A percentile compares a stretch with the other conserved stretches of the same genome.
These are phyloP conservation scores for Rubia yunnanensis DNA, from an alignment of 257 asterid species.

Conservation along the genomic window DNA sequence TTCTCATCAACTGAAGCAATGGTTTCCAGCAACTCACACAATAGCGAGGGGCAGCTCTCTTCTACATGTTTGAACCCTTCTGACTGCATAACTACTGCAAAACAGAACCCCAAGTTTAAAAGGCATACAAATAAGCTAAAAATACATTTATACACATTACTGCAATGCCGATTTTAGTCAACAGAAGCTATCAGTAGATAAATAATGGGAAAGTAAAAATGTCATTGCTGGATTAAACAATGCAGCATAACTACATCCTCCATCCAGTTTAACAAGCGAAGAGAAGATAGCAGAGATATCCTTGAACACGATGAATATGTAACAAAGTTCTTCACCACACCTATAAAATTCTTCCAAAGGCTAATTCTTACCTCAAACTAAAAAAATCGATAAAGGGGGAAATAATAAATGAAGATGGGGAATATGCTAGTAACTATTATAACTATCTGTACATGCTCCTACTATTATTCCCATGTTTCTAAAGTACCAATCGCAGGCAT, in stretches of 20 bases:
- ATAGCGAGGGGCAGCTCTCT: conserved; percentile 69
- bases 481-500: background rate
- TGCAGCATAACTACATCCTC: background rate
- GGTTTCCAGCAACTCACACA: conserved; percentile 80
- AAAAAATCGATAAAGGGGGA: background rate
- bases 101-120: conserved; percentile 15
- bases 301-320: background rate
- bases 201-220: background rate
- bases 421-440: background rate
- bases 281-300: background rate
- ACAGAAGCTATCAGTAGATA: background rate
- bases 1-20: conserved; percentile 69
- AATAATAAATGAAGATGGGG: background rate
- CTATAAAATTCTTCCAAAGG: background rate
- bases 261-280: background rate
- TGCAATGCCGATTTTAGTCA: background rate
- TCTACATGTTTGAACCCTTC: conserved; percentile 72
- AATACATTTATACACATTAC: background rate
- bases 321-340: background rate
- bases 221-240: background rate
- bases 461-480: background rate
- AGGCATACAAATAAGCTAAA: background rate
- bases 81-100: conserved; percentile 74
- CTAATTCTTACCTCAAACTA: background rate
- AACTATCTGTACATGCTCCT: background rate